phyloP scores from a whole-genome alignment of 139 green algal genomes.

The Picochlorum costavermella region DNA sequence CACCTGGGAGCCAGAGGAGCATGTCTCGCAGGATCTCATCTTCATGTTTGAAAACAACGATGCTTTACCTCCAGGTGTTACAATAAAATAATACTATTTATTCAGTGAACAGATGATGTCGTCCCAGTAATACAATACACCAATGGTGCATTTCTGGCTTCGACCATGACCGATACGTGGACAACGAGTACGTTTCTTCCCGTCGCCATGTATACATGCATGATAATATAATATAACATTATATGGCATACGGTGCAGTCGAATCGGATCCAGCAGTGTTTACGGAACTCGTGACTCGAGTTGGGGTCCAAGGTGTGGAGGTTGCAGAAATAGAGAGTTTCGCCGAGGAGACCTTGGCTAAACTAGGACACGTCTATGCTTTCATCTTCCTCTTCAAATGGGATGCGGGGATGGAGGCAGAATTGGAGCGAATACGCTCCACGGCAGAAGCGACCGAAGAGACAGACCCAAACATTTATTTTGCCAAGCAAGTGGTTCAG shows the following conservation, averaged over 20 bases:
- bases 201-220: no score
- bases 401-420: conserved; percentile 4
- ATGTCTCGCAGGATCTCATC: conserved; percentile 55
- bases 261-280: conserved; percentile 86
- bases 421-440: no score
- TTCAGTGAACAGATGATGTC: not conserved
- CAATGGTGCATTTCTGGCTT: no score
- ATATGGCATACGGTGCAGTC: conserved; percentile 3
- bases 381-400: conserved; percentile 99
- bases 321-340: conserved; percentile 77
- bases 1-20: conserved; percentile 70
- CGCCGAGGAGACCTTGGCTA: conserved; percentile 52
- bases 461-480: conserved; percentile 75
- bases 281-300: conserved; percentile 81
- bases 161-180: conserved; percentile 2
- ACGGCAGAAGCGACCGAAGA: conserved; percentile 37
- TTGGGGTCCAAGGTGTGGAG: conserved; percentile 83
- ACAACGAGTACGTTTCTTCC: no score
- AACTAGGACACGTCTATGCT: conserved; percentile 74
- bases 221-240: no score
- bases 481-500: conserved; percentile 87
- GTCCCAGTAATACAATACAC: not conserved
- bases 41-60: conserved; percentile 34
- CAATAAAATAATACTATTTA: no score
- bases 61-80: not conserved